A percentile compares a stretch with the other conserved stretches of the same genome.
Evolutionary conservation across 2,329 filamentous ascomycete species (phyloP).

Genomic region (Neofusicoccum ribis): DNA sequence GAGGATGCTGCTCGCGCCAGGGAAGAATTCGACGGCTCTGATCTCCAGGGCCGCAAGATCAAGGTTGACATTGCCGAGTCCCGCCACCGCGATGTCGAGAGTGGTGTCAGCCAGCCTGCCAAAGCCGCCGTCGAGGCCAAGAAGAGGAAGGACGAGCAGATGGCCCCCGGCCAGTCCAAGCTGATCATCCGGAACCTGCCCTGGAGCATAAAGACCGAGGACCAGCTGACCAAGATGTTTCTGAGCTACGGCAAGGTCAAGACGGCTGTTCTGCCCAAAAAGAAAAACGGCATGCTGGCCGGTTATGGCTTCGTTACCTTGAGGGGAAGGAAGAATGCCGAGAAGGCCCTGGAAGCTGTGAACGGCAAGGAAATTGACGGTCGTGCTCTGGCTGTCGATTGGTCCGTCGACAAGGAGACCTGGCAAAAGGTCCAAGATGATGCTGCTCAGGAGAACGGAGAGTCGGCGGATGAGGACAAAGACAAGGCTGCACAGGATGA

Average conservation of each 20-base stretch:
- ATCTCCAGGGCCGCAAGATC: constrained; percentile 78
- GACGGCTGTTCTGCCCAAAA: constrained; percentile 78
- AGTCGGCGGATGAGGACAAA: constrained; percentile 36
- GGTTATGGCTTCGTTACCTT: constrained; percentile 94
- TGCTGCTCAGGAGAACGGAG: constrained; percentile 39
- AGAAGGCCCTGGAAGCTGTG: constrained; percentile 78
- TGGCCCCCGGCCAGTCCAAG: constrained; percentile 65
- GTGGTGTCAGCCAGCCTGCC: constrained; percentile 40
- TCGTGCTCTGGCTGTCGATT: constrained; percentile 87
- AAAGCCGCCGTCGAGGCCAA: constrained; percentile 57
- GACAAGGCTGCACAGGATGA: constrained; percentile 39
- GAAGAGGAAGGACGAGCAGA: constrained; percentile 64
- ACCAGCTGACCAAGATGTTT: constrained; percentile 79
- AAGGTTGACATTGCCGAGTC: constrained; percentile 86
- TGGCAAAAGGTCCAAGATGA: constrained; percentile 68
- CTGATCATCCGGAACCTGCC: constrained; percentile 92
- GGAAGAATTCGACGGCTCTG: constrained; percentile 75
- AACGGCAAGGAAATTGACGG: constrained; percentile 92
- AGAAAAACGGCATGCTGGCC: constrained; percentile 65
- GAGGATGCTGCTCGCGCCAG: constrained; percentile 84
- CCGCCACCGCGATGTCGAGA: constrained; percentile 62
- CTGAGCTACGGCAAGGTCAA: constrained; percentile 89
- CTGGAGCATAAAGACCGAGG: constrained; percentile 88
- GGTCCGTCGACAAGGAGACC: constrained; percentile 87
- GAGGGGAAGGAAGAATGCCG: constrained; percentile 84